A percentile compares a stretch with the other conserved stretches of the same genome.
Evolutionary conservation across 2,329 filamentous ascomycete genomes (phyloP).

Genomic region (Cercospora zeae-maydis): DNA sequence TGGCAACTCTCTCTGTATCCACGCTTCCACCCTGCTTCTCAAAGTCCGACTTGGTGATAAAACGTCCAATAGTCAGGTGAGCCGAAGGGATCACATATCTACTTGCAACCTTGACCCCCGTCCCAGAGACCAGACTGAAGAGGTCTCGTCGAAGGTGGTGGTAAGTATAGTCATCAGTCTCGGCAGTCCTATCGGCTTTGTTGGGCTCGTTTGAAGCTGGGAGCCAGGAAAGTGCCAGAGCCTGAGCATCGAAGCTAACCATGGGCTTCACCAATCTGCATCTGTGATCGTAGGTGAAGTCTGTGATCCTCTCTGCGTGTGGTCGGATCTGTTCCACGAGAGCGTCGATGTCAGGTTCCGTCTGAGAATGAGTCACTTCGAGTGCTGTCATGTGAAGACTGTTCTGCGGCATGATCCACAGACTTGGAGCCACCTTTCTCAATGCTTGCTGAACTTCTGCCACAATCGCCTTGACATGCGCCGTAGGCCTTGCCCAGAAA

Average conservation of each 20-base stretch:
- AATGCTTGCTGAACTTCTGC: constrained; percentile 61
- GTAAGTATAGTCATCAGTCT: constrained; percentile 72
- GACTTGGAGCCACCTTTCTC: constrained; percentile 66
- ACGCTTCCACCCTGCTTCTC: constrained; percentile 40
- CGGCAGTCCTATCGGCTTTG: constrained; percentile 3
- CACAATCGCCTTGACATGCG: constrained; percentile 66
- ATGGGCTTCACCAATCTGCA: constrained; percentile 76
- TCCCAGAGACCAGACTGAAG: constrained; percentile 56
- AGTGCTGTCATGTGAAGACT: constrained; percentile 81
- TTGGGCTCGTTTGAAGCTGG: constrained; percentile 65
- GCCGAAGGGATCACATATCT: constrained; percentile 86
- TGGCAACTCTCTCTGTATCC: constrained; percentile 55
- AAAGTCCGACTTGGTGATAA: constrained; percentile 64
- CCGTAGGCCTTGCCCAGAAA: constrained; percentile 81
- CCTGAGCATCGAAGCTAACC: constrained; percentile 79
- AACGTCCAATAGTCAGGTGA: constrained; percentile 83
- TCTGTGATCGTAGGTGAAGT: constrained; percentile 64
- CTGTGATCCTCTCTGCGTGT: constrained; percentile 58
- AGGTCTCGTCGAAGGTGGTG: constrained; percentile 84
- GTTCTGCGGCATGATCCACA: constrained; percentile 82
- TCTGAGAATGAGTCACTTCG: constrained; percentile 78
- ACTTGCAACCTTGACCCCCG: constrained; percentile 68
- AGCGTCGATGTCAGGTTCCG: constrained; percentile 61
- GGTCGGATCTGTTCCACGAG: constrained; percentile 58
- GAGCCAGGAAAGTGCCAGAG: constrained; percentile 81